Evolutionary conservation across 2,329 filamentous ascomycete genomes (phyloP).

Genomic region (Macroventuria anomochaeta): DNA sequence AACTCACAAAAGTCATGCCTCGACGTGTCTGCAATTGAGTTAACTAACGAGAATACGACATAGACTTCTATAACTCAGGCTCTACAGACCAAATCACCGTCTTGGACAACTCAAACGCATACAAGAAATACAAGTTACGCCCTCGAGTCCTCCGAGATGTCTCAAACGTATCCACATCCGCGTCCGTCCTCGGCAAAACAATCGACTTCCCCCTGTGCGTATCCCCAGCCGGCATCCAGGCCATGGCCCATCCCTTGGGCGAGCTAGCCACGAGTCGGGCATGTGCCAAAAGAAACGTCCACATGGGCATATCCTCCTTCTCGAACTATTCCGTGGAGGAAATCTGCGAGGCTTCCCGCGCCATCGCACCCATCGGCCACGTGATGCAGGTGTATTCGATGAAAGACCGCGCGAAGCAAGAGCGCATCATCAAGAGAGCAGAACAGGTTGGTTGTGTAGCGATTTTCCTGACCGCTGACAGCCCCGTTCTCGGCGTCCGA

Average conservation of each 20-base stretch:
- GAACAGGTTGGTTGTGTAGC: background rate
- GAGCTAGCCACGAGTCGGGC: conserved; percentile 8
- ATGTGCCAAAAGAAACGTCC: background rate
- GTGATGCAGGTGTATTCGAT: conserved; percentile 7
- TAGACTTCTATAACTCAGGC: conserved; percentile 65
- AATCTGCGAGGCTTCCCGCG: background rate
- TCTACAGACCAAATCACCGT: conserved; percentile 56
- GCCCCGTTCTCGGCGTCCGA: conserved; percentile 1
- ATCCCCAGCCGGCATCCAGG: conserved; percentile 1
- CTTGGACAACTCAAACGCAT: background rate
- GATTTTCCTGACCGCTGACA: background rate
- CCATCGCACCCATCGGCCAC: background rate
- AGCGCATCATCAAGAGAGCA: conserved; percentile 3
- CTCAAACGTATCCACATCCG: background rate
- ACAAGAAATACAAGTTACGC: conserved; percentile 3
- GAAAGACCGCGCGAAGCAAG: conserved; percentile 1
- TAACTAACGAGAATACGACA: background rate
- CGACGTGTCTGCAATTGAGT: background rate
- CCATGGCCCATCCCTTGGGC: conserved; percentile 1
- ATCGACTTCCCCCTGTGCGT: conserved; percentile 8
- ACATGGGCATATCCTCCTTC: conserved; percentile 7
- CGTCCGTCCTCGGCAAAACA: background rate
- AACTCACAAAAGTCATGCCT: background rate
- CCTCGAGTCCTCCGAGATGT: conserved; percentile 7
- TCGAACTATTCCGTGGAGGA: conserved; percentile 2